phyloP scores from a whole-genome alignment of 768 basidiomycete species.

The Boletus edulis region DNA sequence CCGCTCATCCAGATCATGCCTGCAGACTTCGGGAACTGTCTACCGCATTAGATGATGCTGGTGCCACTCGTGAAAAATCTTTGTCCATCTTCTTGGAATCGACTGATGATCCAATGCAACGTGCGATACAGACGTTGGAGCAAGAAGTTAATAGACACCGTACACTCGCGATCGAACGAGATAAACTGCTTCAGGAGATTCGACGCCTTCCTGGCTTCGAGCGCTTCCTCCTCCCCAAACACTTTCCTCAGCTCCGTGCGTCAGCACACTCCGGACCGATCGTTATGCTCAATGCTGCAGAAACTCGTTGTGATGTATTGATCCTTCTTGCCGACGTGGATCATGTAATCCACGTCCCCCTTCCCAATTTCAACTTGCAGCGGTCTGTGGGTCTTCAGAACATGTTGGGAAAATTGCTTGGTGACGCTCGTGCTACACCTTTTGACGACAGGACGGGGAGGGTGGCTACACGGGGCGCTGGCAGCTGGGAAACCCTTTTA shows the following conservation, averaged over 20 bases:
- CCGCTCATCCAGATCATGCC: too few relatives aligned
- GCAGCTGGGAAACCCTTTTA: not conserved
- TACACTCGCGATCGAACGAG: not conserved
- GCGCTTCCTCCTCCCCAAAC: not conserved
- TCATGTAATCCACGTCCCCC: slow-evolving; percentile 1
- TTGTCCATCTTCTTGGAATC: not conserved
- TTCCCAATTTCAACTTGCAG: not conserved
- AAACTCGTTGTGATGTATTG: slow-evolving; percentile 33
- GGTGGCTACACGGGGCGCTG: not conserved
- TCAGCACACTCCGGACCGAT: not conserved
- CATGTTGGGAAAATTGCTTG: not conserved
- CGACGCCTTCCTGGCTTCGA: slow-evolving; percentile 4
- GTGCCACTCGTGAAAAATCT: not conserved
- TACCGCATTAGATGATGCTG: too few relatives aligned
- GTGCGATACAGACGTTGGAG: not conserved
- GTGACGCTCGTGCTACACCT: not conserved
- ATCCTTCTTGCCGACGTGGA: slow-evolving; percentile 1
- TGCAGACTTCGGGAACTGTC: too few relatives aligned
- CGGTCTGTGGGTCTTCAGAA: not conserved
- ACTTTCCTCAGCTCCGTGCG: not conserved
- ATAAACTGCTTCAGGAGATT: not conserved
- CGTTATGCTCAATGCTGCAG: not conserved
- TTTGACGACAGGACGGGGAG: not conserved
- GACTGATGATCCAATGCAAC: not conserved
- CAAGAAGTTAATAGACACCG: not conserved